Evolutionary conservation across 78 protist species (phyloP), one percentile per base, ranked within the genome.

Genomic region (Isochrysis galbana): DNA sequence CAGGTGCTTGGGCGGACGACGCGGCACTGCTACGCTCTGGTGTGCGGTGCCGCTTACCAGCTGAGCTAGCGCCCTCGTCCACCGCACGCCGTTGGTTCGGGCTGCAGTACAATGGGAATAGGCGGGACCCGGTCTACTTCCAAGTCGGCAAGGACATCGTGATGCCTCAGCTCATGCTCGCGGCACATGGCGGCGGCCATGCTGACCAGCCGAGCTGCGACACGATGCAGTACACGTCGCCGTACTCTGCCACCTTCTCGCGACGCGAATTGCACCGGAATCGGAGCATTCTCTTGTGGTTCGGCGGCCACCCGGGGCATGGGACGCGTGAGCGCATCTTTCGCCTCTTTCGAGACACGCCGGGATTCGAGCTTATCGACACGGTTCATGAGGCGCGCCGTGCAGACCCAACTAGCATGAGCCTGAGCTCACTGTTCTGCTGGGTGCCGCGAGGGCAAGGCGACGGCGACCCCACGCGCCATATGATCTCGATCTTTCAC

Each of bases 401-500:
- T 5, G 10, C 29, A 14, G 41, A 34, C 80, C 45, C 80, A 4
- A n/a, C 36, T 41, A 70, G 36, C 41, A 70, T 70, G 80, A 70
- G 80, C 80, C 80, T 70, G 29, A n/a, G n/a, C 80, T 70, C 80
- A 3, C 39, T 26, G n/a, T n/a, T 70, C 39, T n/a, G 80, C 41
- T 14, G 36, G 21, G 80, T 70, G 11, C 80, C 80, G 1, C 80
- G 80, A 5, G 80, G 80, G 44, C 80, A 70, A n/a, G 80, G 80
- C n/a, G n/a, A 70, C 5, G 80, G 80, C 80, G 80, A 70, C 80
- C 80, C 80, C 29, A 70, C 80, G 11, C 80, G 80, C 80, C 80
- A 70, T 41, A 70, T 70, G 80, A 41, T 70, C n/a, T 11, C 80
- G 19, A 29, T 70, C 80, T 70, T 70, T 41, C 80, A 70, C 22